Evolutionary conservation across 1,284 basidiomycete species (phyloP).

Genomic region (Apiotrichum gamsii): DNA sequence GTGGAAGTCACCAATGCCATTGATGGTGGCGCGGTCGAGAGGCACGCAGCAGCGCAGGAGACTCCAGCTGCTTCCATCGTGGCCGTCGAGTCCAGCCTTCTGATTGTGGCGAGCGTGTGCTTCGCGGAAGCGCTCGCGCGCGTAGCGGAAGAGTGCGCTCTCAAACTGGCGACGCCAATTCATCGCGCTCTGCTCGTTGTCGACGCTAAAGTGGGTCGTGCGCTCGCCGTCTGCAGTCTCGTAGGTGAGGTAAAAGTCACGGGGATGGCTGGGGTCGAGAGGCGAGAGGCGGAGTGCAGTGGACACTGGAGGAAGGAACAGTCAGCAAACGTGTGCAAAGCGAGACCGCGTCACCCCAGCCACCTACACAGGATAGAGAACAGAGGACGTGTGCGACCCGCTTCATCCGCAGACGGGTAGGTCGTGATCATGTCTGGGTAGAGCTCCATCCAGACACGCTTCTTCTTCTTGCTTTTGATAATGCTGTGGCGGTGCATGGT

Average conservation of each 20-base stretch:
- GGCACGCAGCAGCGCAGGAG: conserved; percentile 57
- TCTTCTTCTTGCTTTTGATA: conserved; percentile 41
- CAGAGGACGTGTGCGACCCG: conserved; percentile 55
- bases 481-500: conserved; percentile 50
- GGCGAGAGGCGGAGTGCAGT: conserved; percentile 49
- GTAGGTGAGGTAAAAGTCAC: conserved; percentile 49
- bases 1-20: conserved; percentile 41
- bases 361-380: conserved; percentile 54
- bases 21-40: conserved; percentile 50
- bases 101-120: conserved; percentile 3
- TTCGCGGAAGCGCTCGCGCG: conserved; percentile 25
- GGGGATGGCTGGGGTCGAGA: conserved; percentile 50
- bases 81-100: background rate
- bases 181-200: conserved; percentile 55
- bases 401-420: conserved; percentile 56
- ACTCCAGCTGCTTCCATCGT: conserved; percentile 38
- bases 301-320: conserved; percentile 19
- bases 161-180: conserved; percentile 58
- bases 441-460: conserved; percentile 61
- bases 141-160: conserved; percentile 45
- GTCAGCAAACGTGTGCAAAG: no score
- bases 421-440: conserved; percentile 57
- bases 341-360: no score
- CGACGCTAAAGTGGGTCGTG: conserved; percentile 52
- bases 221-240: conserved; percentile 34